Evolutionary conservation across 2,329 filamentous ascomycete species (phyloP), one percentile per base, ranked within the genome.

Genomic region (Colletotrichum coccodes): DNA sequence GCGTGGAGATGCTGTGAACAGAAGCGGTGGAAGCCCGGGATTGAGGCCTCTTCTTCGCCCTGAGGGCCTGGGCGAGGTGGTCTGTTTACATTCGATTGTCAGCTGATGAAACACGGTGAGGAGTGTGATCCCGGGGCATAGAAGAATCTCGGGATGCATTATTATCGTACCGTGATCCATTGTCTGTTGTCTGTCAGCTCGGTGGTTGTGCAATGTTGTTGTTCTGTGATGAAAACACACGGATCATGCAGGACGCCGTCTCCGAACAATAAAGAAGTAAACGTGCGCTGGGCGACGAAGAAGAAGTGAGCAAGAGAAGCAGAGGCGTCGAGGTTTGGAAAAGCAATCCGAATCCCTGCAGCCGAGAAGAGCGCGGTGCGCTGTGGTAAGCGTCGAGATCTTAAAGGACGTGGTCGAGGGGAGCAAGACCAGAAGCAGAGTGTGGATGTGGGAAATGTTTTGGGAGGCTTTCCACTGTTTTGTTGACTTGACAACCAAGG

Each of bases 11-110:
- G 77, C 87, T 89, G 73, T 87, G 86, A 60, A 87, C 83, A 14
- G 87, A 89, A 26, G 86, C 83, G 32, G 87, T 89, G 36, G 87
- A 89, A 60, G 83, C 87, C 73, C 85, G 82, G 57, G 87, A 89
- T 66, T 84, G 81, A 40, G 86, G 82, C 71, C 86, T 84, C 76
- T 84, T 86, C 74, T 83, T 81, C 53, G 83, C 78, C 73, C 85
- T 83, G 70, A 62, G 58, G 56, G 64, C 28, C 56, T 81, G 79
- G 68, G 76, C 73, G 66, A 77, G 73, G 54, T 74, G 70, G 66
- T 82, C 79, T 77, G 60, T 65, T 54, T 69, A 62, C 60, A 70
- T 54, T 21, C 12, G n/a, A 52, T 52, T 28, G 60, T 58, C 74
- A 75, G 76, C 73, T 71, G 72, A 70, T 47, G 76, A 74, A 75